Conservation (phyloP, 805 yeast species). For the Cyberlindnera veronae region DNA sequence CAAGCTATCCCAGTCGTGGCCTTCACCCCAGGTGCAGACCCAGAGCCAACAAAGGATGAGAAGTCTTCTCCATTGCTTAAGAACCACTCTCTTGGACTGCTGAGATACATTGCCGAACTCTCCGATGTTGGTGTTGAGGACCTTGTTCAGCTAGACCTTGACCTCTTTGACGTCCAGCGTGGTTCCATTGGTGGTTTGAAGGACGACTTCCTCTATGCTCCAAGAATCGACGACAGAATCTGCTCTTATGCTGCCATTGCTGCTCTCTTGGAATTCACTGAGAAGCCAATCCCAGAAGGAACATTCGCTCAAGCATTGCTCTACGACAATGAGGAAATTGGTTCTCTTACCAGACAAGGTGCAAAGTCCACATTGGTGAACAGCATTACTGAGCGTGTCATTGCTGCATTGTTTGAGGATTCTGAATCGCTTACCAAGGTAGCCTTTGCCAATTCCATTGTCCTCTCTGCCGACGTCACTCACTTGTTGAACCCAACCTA, state of each 20-base stretch:
- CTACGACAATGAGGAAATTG: slow-evolving; percentile 82
- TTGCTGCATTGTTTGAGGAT: slow-evolving; percentile 26
- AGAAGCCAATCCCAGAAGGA: slow-evolving; percentile 32
- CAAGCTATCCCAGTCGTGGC: slow-evolving; percentile 79
- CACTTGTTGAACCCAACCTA: slow-evolving; percentile 84
- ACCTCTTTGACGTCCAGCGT: slow-evolving; percentile 76
- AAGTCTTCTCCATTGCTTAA: slow-evolving; percentile 61
- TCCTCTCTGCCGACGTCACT: slow-evolving; percentile 80
- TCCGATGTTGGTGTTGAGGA: slow-evolving; percentile 58
- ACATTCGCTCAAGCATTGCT: slow-evolving; percentile 58
- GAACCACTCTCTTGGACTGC: slow-evolving; percentile 61
- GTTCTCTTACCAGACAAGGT: slow-evolving; percentile 77
- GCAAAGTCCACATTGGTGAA: slow-evolving; percentile 76
- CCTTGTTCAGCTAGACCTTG: slow-evolving; percentile 68
- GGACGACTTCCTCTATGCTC: slow-evolving; percentile 74
- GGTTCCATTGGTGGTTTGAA: slow-evolving; percentile 76
- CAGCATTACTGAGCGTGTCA: slow-evolving; percentile 54
- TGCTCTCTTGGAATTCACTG: slow-evolving; percentile 50
- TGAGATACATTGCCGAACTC: slow-evolving; percentile 64
- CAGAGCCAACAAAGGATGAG: slow-evolving; percentile 57
- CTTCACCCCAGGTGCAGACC: slow-evolving; percentile 36
- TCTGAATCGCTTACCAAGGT: slow-evolving; percentile 31
- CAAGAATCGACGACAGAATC: slow-evolving; percentile 81
- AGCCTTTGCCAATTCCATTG: slow-evolving; percentile 69
- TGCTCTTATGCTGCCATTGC: slow-evolving; percentile 72